These are phyloP conservation scores for Schwanniomyces occidentalis DNA, from an alignment of 805 yeast species.

Conservation along the genomic window DNA sequence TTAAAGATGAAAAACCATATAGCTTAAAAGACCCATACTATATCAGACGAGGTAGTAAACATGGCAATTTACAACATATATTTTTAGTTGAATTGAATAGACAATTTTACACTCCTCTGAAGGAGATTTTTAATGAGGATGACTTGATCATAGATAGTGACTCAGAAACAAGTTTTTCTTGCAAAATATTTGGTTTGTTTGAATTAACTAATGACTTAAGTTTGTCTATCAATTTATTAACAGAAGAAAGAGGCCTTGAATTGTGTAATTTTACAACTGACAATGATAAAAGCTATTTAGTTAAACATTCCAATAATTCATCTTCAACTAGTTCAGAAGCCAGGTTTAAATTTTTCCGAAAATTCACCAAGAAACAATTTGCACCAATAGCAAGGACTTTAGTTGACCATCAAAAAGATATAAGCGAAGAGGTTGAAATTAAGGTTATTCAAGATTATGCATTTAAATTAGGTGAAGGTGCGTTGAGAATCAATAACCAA, in stretches of 20 bases:
- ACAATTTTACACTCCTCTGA: conserved; percentile 7
- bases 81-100: conserved; percentile 8
- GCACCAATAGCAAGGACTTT: conserved; percentile 1
- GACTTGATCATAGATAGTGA: conserved; percentile 10
- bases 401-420: background rate
- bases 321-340: background rate
- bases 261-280: conserved; percentile 1
- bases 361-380: conserved; percentile 7
- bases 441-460: conserved; percentile 29
- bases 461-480: conserved; percentile 24
- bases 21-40: conserved; percentile 33
- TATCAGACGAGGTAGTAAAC: conserved; percentile 10
- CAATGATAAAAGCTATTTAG: conserved; percentile 1
- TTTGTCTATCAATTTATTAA: conserved; percentile 11
- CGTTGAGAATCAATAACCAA: conserved; percentile 4
- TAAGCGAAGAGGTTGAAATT: conserved; percentile 8
- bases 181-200: conserved; percentile 13
- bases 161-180: conserved; percentile 1
- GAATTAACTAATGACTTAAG: conserved; percentile 17
- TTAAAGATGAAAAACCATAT: conserved; percentile 24
- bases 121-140: conserved; percentile 6
- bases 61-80: conserved; percentile 14
- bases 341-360: conserved; percentile 5
- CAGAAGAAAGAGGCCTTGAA: conserved; percentile 4
- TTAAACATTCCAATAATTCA: background rate